Base-by-base conservation (phyloP, 2,329 filamentous ascomycete species). In the Coniochaeta sp. region DNA sequence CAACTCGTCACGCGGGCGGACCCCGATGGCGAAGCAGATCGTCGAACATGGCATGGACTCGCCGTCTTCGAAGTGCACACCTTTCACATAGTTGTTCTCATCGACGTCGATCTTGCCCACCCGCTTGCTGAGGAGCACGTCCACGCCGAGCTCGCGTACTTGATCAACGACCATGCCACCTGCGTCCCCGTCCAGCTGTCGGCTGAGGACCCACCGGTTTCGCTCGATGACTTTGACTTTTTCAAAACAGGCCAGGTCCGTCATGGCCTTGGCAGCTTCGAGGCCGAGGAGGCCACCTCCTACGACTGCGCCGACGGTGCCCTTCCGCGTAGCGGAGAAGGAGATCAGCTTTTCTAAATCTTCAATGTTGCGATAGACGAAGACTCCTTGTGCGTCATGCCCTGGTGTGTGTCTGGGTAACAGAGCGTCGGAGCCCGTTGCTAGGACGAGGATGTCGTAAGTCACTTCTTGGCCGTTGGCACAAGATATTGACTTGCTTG, bases 251-350 rank as follows among this genome's bases (percentile, higher is more conserved):
- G 89, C 81, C 9, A 96, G 77, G 69, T 96, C 91, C 77, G 93
- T 88, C 90, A 96, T 92, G 1, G 92, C 92, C 68, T 96, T 95
- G 36, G 91, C 92, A 1, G 92, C 92, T 75, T 96, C 92, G 0
- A 97, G 82, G 0, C 92, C 92, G 0, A 96, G 80, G 26, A 97
- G 74, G 0, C 92, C 92, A 58, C 92, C 92, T 26, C 92, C 92
- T 3, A 96, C 89, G 0, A 95, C 91, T 5, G 86, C 83, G 0
- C 89, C 91, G 1, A 83, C 82, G 1, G 86, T 85, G 5, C 85
- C 90, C 66, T 86, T 89, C 59, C 85, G 83, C 12, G 79, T 77
- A 1, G 84, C 80, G 0, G 90, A 85, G 69, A 89, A 96, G 1
- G 80, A 77, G 60, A 96, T 96, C 4, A 96, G 81, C 50, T 81